phyloP scores from a whole-genome alignment of 305 asterid species.

The Solanum hybrid region DNA sequence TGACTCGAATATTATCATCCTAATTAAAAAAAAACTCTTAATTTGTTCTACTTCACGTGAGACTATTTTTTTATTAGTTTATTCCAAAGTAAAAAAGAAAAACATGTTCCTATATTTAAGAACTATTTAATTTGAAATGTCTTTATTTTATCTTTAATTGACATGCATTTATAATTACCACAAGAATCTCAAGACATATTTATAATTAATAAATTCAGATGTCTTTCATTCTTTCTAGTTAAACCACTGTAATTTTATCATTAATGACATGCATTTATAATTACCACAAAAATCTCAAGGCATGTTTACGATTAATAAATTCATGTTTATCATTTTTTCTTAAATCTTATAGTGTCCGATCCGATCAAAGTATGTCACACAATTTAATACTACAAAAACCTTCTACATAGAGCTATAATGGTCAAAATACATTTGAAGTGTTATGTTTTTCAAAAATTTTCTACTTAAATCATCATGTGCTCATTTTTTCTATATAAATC shows the following conservation, averaged over 20 bases:
- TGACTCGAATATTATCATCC: neutral
- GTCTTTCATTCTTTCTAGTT: neutral
- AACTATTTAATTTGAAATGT: neutral
- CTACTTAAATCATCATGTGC: neutral
- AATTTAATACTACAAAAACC: neutral
- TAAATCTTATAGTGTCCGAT: too few relatives aligned
- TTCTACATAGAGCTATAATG: neutral
- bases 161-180: neutral
- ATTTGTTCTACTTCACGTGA: neutral
- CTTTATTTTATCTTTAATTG: neutral
- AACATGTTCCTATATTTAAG: neutral
- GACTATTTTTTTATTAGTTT: neutral
- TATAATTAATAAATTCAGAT: too few relatives aligned
- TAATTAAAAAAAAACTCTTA: neutral
- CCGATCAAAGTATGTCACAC: neutral
- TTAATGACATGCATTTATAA: neutral
- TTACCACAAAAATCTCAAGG: neutral
- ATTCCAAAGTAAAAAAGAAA: neutral
- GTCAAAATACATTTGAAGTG: neutral
- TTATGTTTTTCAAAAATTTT: too few relatives aligned
- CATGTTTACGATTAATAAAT: neutral
- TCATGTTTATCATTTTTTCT: too few relatives aligned
- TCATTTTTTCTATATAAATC: too few relatives aligned
- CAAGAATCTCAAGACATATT: neutral
- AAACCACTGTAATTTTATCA: neutral